phyloP scores from a whole-genome alignment of 495 filamentous ascomycete genomes.

The Tuber indicum region DNA sequence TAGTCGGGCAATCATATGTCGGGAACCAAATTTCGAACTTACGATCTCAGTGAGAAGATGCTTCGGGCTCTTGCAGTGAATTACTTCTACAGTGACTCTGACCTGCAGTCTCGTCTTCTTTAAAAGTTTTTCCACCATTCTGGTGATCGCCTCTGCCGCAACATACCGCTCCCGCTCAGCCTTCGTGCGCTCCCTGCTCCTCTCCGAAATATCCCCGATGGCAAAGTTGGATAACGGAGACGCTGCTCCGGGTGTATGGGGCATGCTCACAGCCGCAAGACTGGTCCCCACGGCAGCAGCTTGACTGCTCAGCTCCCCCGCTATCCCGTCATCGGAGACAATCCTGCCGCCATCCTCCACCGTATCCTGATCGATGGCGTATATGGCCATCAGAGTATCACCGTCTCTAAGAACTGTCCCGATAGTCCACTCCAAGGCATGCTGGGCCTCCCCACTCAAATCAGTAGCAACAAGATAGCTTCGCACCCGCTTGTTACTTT shows the following conservation, averaged over 20 bases:
- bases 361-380: conserved; percentile 80
- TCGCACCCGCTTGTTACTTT: conserved; percentile 67
- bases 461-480: conserved; percentile 92
- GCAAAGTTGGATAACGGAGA: conserved; percentile 31
- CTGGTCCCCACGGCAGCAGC: conserved; percentile 21
- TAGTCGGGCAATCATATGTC: conserved; percentile 4
- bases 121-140: conserved; percentile 71
- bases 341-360: conserved; percentile 46
- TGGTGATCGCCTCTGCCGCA: conserved; percentile 69
- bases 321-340: conserved; percentile 36
- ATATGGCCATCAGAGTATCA: conserved; percentile 86
- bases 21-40: conserved; percentile 34
- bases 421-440: conserved; percentile 94
- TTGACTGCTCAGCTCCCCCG: conserved; percentile 30
- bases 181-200: conserved; percentile 46
- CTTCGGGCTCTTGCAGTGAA: conserved; percentile 94
- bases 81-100: conserved; percentile 84
- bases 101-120: conserved; percentile 88
- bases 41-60: conserved; percentile 75
- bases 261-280: conserved; percentile 15
- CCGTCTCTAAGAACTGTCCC: conserved; percentile 92
- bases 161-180: conserved; percentile 69
- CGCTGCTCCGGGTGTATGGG: conserved; percentile 35
- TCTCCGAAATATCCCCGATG: conserved; percentile 24
- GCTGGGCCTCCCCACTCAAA: conserved; percentile 83